Evolutionary conservation across 2,329 filamentous ascomycete genomes (phyloP).

Genomic region (Xylariaceae sp.): DNA sequence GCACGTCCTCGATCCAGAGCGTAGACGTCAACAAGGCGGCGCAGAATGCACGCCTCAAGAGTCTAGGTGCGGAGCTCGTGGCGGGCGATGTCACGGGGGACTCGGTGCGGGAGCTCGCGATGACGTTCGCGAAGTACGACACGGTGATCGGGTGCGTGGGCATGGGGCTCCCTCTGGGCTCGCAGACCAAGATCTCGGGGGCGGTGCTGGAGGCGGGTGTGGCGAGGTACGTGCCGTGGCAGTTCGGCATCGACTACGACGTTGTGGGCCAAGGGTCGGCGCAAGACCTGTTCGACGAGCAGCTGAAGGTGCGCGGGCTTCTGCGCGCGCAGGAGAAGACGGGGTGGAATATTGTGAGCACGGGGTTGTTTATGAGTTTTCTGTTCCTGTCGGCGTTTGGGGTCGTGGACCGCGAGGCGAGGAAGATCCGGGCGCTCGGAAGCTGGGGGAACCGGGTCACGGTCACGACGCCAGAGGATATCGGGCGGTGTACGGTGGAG

Average conservation of each 20-base stretch:
- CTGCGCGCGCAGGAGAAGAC: slow-evolving; percentile 44
- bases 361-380: slow-evolving; percentile 68
- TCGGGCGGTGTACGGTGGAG: slow-evolving; percentile 56
- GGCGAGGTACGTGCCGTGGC: slow-evolving; percentile 61
- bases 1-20: slow-evolving; percentile 41
- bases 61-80: slow-evolving; percentile 37
- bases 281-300: slow-evolving; percentile 66
- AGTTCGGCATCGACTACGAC: slow-evolving; percentile 71
- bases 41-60: slow-evolving; percentile 29
- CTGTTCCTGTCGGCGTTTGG: slow-evolving; percentile 61
- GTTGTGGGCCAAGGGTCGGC: slow-evolving; percentile 52
- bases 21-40: slow-evolving; percentile 32
- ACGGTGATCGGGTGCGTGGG: slow-evolving; percentile 59
- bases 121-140: slow-evolving; percentile 42
- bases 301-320: slow-evolving; percentile 52
- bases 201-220: slow-evolving; percentile 44
- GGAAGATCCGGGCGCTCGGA: slow-evolving; percentile 50
- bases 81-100: slow-evolving; percentile 36
- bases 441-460: slow-evolving; percentile 60
- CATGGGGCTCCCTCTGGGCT: slow-evolving; percentile 51
- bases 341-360: slow-evolving; percentile 62
- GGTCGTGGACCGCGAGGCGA: slow-evolving; percentile 46
- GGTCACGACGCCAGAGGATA: slow-evolving; percentile 59
- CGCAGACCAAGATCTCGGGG: slow-evolving; percentile 52
- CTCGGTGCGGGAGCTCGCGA: slow-evolving; percentile 33